Conservation (phyloP, 495 filamentous ascomycete species). For the Trichocladium uniseriatum region DNA sequence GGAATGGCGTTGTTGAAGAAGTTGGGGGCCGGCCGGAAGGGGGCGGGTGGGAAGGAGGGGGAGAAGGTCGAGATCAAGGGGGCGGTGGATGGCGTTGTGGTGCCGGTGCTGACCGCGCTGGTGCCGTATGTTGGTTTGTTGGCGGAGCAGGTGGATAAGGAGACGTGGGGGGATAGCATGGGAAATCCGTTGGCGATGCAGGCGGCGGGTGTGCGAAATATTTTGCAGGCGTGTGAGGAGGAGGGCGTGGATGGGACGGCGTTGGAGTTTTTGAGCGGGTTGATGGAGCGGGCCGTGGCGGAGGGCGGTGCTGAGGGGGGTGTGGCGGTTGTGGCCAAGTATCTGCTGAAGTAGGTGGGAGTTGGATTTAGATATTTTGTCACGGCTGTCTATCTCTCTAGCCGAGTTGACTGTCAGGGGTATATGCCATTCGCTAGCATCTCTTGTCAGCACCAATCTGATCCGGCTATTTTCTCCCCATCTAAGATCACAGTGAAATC, state of each 20-base stretch:
- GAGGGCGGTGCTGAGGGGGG: neutral
- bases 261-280: neutral
- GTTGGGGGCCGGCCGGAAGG: too few relatives aligned
- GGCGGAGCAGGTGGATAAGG: slow-evolving; percentile 7
- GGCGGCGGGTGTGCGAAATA: slow-evolving; percentile 6
- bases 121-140: slow-evolving; percentile 10
- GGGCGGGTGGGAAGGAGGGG: neutral
- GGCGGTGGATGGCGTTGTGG: neutral
- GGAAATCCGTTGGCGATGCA: slow-evolving; percentile 17
- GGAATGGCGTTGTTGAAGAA: slow-evolving; percentile 11
- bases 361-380: too few relatives aligned
- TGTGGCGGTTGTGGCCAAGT: neutral
- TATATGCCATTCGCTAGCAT: too few relatives aligned
- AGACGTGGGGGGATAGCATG: slow-evolving; percentile 11
- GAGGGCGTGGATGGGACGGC: slow-evolving; percentile 9
- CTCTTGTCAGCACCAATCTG: too few relatives aligned
- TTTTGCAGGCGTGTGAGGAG: slow-evolving; percentile 10
- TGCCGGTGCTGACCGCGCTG: slow-evolving; percentile 10
- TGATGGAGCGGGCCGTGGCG: slow-evolving; percentile 9
- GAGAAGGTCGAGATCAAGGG: neutral
- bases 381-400: too few relatives aligned
- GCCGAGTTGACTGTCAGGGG: too few relatives aligned
- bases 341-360: neutral
- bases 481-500: too few relatives aligned
- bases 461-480: too few relatives aligned